Evolutionary conservation across 495 filamentous ascomycete species (phyloP), one percentile per base, ranked within the genome.

Genomic region (Neurospora sp.): DNA sequence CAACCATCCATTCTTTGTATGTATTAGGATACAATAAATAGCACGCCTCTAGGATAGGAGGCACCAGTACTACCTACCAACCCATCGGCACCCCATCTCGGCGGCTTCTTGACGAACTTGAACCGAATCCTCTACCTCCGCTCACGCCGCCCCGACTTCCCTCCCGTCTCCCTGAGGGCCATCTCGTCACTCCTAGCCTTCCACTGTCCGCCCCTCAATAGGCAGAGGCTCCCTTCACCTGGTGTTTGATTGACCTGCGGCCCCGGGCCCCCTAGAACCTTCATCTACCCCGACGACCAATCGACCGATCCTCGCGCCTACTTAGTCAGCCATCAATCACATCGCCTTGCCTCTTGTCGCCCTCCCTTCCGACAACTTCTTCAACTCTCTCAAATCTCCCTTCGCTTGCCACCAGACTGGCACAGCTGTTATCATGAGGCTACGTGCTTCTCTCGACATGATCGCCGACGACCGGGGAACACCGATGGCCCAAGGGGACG

Each of bases 361-460:
- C 6, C 53, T 61, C 53, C 48, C 53, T 35, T 31, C 53, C 27
- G 22, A 61, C 53, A 35, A 61, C 22, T 35, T 17, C 27, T 17
- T 61, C 53, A 31, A 61, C 53, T 27, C 53, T 61, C 20, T 17
- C 22, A 35, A 27, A 61, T 61, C 22, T 35, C 22, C 20, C 14
- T 69, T 73, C 68, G 68, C 61, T 68, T 40, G 68, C 38, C 35
- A 41, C 61, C 35, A 70, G n/a, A 69, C 69, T 37, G 39, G 10
- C 42, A 72, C 68, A 22, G 37, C 73, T 44, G 61, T 70, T 48
- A 72, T 53, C 41, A 79, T 78, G 79, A 76, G 76, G 71, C 73
- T 76, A 77, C 72, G 79, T 78, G 74, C 81, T 48, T 83, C 83
- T 71, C 80, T 84, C 79, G 83, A 85, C 76, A 80, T 83, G 70